These are phyloP conservation scores for Penicillium pancosmium DNA, from an alignment of 495 filamentous ascomycete genomes.

Conservation along the genomic window DNA sequence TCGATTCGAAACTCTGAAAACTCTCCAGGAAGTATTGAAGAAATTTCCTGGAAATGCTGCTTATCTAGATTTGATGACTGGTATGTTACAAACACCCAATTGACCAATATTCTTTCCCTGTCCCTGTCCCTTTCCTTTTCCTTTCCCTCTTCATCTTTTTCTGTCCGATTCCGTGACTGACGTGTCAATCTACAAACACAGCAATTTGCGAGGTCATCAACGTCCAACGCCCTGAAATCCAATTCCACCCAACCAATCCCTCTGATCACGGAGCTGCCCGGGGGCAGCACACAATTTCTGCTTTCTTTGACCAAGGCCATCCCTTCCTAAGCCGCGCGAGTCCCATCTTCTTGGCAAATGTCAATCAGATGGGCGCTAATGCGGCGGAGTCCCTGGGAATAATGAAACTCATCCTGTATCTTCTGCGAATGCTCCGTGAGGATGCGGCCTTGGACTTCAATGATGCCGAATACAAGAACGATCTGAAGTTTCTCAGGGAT, in stretches of 20 bases:
- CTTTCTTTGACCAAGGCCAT: conserved; percentile 26
- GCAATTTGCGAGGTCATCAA: conserved; percentile 30
- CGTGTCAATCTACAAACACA: conserved; percentile 5
- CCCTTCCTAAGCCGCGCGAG: conserved; percentile 40
- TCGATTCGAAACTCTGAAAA: conserved; percentile 15
- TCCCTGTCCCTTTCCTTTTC: not conserved
- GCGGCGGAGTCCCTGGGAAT: conserved; percentile 28
- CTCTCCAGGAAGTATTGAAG: conserved; percentile 3
- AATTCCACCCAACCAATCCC: conserved; percentile 2
- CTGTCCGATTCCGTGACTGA: no score
- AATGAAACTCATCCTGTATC: conserved; percentile 25
- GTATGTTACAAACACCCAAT: conserved; percentile 8
- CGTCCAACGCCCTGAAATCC: conserved; percentile 25
- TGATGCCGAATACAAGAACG: not conserved
- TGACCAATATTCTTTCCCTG: no score
- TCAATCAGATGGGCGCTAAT: conserved; percentile 1
- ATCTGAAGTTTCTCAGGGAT: not conserved
- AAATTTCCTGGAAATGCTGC: not conserved
- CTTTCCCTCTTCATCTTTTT: not conserved
- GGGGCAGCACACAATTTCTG: conserved; percentile 7
- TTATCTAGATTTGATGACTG: conserved; percentile 4
- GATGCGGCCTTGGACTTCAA: conserved; percentile 22
- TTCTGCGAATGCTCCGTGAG: conserved; percentile 34
- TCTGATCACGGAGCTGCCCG: not conserved
- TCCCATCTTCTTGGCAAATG: conserved; percentile 23